phyloP scores from a whole-genome alignment of 148 eudicot genomes.

The Rhododendron griersonianum region DNA sequence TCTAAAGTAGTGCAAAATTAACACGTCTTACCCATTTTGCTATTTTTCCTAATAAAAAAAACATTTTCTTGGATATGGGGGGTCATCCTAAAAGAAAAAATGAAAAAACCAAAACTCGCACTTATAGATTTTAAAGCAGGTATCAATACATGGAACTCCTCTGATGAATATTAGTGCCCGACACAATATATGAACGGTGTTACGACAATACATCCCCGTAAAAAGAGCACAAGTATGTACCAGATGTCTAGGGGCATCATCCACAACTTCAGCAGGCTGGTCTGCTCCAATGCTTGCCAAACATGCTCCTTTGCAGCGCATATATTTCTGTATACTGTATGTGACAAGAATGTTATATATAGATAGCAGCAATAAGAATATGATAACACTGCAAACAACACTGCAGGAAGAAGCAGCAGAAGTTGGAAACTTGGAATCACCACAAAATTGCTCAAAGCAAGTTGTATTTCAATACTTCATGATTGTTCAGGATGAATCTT shows the following conservation, averaged over 20 bases:
- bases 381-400: not conserved
- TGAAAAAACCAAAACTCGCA: not conserved
- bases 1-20: not conserved
- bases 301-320: slow-evolving; percentile 88
- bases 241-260: slow-evolving; percentile 81
- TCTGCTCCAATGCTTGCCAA: slow-evolving; percentile 84
- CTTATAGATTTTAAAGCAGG: not conserved
- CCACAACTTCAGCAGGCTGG: slow-evolving; percentile 98
- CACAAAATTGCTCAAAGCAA: not conserved
- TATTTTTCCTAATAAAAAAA: not conserved
- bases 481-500: not conserved
- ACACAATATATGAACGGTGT: not conserved
- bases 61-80: not conserved
- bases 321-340: slow-evolving; percentile 69
- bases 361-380: not conserved
- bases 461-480: not conserved
- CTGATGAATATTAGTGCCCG: not conserved
- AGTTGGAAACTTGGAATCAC: not conserved
- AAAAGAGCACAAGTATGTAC: slow-evolving; percentile 47
- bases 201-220: not conserved
- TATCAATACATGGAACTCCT: not conserved
- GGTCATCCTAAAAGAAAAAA: not conserved
- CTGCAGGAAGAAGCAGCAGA: not conserved
- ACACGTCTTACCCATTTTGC: not conserved
- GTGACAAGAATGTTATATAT: not conserved